Conservation (phyloP, 169 alveolate genomes). For the Amoebophrya sp. region DNA sequence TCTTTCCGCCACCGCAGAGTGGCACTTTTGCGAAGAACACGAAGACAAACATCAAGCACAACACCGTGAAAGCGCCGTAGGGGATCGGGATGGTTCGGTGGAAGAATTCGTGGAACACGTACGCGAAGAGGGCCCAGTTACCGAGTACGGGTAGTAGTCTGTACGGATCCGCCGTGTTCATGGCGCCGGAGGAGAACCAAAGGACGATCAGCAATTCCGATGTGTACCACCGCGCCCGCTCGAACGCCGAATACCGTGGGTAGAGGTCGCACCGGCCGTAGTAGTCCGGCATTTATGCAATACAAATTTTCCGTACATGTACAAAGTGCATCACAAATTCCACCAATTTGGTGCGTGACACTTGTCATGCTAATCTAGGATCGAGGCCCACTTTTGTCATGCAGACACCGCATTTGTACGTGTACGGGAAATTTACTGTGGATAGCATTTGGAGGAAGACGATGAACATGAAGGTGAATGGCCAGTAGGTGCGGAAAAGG, state of each 20-base stretch:
- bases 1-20: too few species aligned
- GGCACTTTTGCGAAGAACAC: too few species aligned
- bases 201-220: neutral
- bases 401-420: too few species aligned
- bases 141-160: neutral
- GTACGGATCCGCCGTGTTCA: conserved; percentile 12
- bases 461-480: neutral
- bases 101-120: neutral
- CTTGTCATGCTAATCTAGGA: too few species aligned
- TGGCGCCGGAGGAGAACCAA: conserved; percentile 2
- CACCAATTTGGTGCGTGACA: too few species aligned
- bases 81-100: neutral
- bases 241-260: neutral
- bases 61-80: neutral
- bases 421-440: too few species aligned
- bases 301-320: too few species aligned
- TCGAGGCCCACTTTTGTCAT: too few species aligned
- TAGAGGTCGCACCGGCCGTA: conserved; percentile 2
- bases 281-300: too few species aligned
- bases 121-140: neutral
- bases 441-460: neutral
- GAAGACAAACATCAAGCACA: neutral
- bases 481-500: neutral
- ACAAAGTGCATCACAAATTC: too few species aligned
- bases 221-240: neutral